These are phyloP conservation scores for Phytophthora pluvialis DNA, from an alignment of 352 stramenopile species.

Conservation along the genomic window DNA sequence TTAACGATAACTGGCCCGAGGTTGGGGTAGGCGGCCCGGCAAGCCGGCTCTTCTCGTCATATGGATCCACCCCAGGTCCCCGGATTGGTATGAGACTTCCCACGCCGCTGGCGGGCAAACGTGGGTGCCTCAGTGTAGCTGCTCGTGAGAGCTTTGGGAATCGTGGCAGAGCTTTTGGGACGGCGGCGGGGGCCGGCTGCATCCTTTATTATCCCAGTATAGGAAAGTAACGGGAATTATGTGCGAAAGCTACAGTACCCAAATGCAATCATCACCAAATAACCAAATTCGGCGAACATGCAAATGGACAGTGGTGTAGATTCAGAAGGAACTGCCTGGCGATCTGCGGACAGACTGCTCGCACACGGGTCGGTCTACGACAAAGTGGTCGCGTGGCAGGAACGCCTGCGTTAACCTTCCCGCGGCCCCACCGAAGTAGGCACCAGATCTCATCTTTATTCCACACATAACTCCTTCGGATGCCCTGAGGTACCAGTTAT, in stretches of 20 bases:
- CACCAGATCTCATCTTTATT: no score
- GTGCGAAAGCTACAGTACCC: not conserved
- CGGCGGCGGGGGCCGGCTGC: not conserved
- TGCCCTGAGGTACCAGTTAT: no score
- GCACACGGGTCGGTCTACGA: not conserved
- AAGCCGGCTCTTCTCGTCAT: not conserved
- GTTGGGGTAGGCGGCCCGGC: not conserved
- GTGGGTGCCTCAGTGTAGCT: not conserved
- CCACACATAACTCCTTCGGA: no score
- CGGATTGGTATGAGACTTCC: not conserved
- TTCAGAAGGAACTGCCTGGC: not conserved
- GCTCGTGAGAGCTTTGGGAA: no score
- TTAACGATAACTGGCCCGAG: not conserved
- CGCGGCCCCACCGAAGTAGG: no score
- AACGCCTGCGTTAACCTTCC: no score
- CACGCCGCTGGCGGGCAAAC: not conserved
- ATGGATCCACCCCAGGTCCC: no score
- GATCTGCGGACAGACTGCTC: not conserved
- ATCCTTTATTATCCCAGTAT: not conserved
- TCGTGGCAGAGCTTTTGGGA: no score
- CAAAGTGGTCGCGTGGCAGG: no score
- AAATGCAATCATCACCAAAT: conserved; percentile 6
- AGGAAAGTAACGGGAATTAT: not conserved
- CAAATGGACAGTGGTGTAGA: not conserved
- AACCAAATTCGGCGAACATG: not conserved